Percentiles rank a stretch among this genome's conserved stretches.
These are phyloP conservation scores for Botryotinia narcissicola DNA, from an alignment of 2,329 filamentous ascomycete species.

Conservation along the genomic window DNA sequence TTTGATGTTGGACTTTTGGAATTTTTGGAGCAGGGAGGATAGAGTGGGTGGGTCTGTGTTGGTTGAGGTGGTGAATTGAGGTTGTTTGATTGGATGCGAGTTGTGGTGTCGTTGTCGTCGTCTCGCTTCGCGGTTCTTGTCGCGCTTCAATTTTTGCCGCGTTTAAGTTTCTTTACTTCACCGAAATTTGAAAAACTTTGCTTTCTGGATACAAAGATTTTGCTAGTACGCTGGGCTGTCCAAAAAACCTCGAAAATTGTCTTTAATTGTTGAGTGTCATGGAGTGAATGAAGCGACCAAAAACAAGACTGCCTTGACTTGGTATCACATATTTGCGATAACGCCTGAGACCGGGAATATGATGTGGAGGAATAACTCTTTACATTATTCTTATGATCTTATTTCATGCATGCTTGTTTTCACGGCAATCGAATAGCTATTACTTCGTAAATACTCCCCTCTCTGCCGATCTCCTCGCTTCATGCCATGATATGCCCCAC, in stretches of 20 bases:
- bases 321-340: not conserved
- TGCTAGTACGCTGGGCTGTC: no score
- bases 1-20: not conserved
- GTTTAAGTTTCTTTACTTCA: not conserved
- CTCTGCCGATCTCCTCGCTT: not conserved
- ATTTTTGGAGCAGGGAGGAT: conserved; percentile 24
- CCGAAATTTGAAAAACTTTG: not conserved
- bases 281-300: not conserved
- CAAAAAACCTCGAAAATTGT: not conserved
- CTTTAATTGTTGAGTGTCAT: not conserved
- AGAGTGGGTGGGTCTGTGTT: conserved; percentile 39
- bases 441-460: not conserved
- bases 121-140: not conserved
- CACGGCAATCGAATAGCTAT: no score
- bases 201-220: fast-evolving
- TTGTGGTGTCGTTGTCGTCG: not conserved
- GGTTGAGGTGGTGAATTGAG: conserved; percentile 34
- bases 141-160: not conserved
- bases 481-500: not conserved
- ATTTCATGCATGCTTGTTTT: no score
- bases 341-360: no score
- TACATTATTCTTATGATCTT: no score
- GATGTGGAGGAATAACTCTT: no score
- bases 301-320: not conserved
- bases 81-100: conserved; percentile 22